Evolutionary conservation across 1,284 basidiomycete species (phyloP).

Genomic region (Cryptococcus wingfieldii): DNA sequence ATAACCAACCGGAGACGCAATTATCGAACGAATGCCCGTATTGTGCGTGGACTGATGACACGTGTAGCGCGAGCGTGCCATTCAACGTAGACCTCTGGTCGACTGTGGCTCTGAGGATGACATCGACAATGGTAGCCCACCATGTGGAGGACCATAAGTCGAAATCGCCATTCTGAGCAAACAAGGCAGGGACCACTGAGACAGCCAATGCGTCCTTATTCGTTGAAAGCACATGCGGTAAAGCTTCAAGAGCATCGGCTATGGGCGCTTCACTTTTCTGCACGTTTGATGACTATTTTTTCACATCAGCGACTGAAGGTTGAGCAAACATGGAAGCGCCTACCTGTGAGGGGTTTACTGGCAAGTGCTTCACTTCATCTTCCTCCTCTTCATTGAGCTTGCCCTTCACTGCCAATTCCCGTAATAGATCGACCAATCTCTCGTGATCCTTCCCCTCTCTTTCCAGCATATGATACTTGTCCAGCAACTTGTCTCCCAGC

Average conservation of each 20-base stretch:
- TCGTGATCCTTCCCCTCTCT: conserved; percentile 23
- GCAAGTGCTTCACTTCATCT: conserved; percentile 27
- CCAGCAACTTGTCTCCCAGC: conserved; percentile 35
- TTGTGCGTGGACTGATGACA: conserved; percentile 25
- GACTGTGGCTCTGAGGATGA: conserved; percentile 16
- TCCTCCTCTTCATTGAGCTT: conserved; percentile 31
- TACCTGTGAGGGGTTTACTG: conserved; percentile 17
- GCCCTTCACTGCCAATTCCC: conserved; percentile 24
- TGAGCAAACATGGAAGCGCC: not conserved
- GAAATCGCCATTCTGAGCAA: conserved; percentile 33
- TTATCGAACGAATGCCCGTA: conserved; percentile 16
- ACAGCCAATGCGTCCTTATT: conserved; percentile 19
- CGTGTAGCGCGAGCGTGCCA: conserved; percentile 19
- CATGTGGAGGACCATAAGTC: conserved; percentile 25
- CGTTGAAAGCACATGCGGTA: conserved; percentile 20
- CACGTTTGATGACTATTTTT: conserved; percentile 4
- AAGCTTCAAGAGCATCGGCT: not conserved
- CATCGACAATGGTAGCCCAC: conserved; percentile 32
- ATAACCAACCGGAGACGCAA: conserved; percentile 25
- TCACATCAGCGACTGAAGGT: not conserved
- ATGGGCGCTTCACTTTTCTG: conserved; percentile 24
- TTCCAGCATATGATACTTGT: conserved; percentile 30
- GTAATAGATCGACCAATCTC: conserved; percentile 23
- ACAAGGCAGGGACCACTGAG: conserved; percentile 26
- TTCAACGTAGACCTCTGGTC: conserved; percentile 12